Evolutionary conservation across 257 asterid species (phyloP).

Genomic region (Verbascum thapsus): DNA sequence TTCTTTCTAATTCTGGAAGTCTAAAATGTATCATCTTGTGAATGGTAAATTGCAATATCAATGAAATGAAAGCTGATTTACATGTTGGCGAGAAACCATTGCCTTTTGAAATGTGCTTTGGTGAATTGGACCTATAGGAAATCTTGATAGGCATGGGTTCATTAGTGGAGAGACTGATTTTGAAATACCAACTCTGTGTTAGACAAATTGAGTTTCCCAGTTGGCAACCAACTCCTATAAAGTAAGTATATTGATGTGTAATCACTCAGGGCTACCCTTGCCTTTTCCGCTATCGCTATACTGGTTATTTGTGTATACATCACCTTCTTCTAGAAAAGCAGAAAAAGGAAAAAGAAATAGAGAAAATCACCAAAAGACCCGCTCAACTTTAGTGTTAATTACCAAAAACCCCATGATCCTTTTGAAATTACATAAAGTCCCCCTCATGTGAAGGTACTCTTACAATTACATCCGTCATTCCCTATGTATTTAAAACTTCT

Average conservation of each 20-base stretch:
- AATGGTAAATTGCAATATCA: not conserved
- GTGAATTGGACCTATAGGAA: not conserved
- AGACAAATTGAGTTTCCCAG: not conserved
- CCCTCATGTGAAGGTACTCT: too few relatives aligned
- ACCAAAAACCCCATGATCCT: too few relatives aligned
- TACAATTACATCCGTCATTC: too few relatives aligned
- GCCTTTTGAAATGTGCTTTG: too few relatives aligned
- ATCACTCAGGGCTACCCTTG: not conserved
- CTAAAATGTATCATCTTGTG: not conserved
- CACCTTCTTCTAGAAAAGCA: not conserved
- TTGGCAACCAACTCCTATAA: not conserved
- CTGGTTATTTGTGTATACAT: not conserved
- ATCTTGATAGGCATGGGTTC: not conserved
- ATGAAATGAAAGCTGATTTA: too few relatives aligned
- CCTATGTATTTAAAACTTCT: too few relatives aligned
- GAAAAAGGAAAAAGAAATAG: not conserved
- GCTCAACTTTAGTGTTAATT: too few relatives aligned
- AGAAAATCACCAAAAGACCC: conserved; percentile 1
- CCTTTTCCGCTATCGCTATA: not conserved
- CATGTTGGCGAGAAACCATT: too few relatives aligned
- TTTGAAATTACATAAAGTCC: too few relatives aligned
- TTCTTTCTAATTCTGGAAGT: not conserved
- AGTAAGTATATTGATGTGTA: not conserved
- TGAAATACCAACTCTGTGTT: not conserved
- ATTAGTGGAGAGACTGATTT: too few relatives aligned